Percentiles rank a stretch among this genome's conserved stretches.
Evolutionary conservation across 495 filamentous ascomycete species (phyloP).

Genomic region (Neurospora sp.): DNA sequence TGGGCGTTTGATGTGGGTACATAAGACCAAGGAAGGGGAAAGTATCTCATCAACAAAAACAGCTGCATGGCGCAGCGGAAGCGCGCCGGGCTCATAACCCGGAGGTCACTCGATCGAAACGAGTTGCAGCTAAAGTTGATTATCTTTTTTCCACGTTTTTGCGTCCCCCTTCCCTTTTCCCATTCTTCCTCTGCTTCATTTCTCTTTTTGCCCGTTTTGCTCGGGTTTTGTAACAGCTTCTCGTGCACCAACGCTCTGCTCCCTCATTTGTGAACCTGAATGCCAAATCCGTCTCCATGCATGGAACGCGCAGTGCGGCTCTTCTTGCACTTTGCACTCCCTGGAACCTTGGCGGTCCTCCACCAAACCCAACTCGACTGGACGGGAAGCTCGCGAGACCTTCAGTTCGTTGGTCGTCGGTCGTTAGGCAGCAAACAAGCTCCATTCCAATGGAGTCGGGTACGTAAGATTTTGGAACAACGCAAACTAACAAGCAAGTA

Average conservation of each 20-base stretch:
- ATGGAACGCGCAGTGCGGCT: too few species aligned
- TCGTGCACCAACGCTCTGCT: too few species aligned
- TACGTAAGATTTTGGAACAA: background rate
- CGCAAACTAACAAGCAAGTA: background rate
- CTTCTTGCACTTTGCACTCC: too few species aligned
- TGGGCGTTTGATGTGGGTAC: background rate
- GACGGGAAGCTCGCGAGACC: too few species aligned
- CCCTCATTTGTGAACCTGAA: too few species aligned
- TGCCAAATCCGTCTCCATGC: too few species aligned
- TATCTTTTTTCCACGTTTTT: background rate
- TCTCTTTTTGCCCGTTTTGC: background rate
- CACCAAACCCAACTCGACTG: too few species aligned
- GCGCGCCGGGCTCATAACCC: constrained; percentile 8
- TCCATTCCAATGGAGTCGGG: too few species aligned
- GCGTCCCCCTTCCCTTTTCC: background rate
- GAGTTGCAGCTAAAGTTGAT: constrained; percentile 1
- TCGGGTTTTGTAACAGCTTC: background rate
- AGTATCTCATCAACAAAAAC: background rate
- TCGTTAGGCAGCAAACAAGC: background rate
- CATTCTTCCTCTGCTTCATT: background rate
- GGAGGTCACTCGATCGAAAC: constrained; percentile 10
- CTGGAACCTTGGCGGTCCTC: too few species aligned
- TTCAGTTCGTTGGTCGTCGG: too few species aligned
- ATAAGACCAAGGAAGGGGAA: accelerated
- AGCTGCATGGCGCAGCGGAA: constrained; percentile 8